Evolutionary conservation across 2,329 filamentous ascomycete genomes (phyloP), one percentile per base, ranked within the genome.

Genomic region (Calonectria pseudoreteaudii): DNA sequence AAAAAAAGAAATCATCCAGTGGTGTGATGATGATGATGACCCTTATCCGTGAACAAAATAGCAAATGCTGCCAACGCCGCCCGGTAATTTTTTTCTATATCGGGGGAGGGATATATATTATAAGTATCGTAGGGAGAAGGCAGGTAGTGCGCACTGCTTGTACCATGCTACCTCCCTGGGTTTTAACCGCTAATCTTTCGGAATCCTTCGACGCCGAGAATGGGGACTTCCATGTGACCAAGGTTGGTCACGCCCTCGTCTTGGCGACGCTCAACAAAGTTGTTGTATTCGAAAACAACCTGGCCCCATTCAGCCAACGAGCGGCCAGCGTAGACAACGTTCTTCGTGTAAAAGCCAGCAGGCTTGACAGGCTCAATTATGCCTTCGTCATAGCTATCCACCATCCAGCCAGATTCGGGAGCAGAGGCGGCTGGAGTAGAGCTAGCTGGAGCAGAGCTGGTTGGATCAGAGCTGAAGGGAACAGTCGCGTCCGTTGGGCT

Each of bases 241-340:
- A 95, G 89, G 0, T 87, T 86, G 2, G 90, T 88, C 13, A 95
- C 90, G 56, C 94, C 94, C 81, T 97, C 94, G 60, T 92, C 91
- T 66, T 92, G 92, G 69, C 94, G 90, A 58, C 94, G 88, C 72
- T 96, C 94, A 38, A 95, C 91, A 83, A 96, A 97, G 80, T 92
- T 94, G 84, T 96, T 95, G 86, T 92, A 95, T 82, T 97, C 94
- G 70, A 91, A 90, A 20, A 95, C 91, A 26, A 96, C 90, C 23
- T 94, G 86, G 26, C 89, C 88, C 94, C 94, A 97, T 83, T 97
- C 94, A 0, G 94, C 94, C 56, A 97, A 87, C 0, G 94, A 93
- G 26, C 94, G 89, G 2, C 94, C 94, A 4, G 90, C 87, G 82
- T 96, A 94, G 64, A 90, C 90, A 11, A 88, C 86, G 31, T 87